A percentile compares a stretch with the other conserved stretches of the same genome.
These are phyloP conservation scores for Coemansia sp. DNA, from an alignment of 192 early-diverging fungal species.

Conservation along the genomic window DNA sequence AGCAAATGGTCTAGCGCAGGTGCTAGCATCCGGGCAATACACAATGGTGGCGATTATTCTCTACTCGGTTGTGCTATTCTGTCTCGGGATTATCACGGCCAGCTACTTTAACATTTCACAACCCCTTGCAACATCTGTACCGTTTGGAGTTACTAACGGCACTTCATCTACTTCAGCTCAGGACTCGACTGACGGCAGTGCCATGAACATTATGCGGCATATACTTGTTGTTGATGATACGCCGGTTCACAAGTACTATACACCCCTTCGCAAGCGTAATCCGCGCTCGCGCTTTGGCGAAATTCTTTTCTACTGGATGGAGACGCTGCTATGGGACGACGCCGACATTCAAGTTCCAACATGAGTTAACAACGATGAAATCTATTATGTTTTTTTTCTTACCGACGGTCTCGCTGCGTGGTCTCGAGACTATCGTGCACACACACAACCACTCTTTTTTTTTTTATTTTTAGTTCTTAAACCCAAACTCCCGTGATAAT, in stretches of 20 bases:
- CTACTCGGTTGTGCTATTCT: constrained; percentile 53
- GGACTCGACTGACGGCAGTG: constrained; percentile 19
- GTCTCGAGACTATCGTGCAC: constrained; percentile 4
- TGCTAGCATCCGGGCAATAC: constrained; percentile 42
- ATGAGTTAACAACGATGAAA: constrained; percentile 5
- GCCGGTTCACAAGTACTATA: constrained; percentile 39
- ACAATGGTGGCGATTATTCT: constrained; percentile 45
- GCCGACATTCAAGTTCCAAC: constrained; percentile 44
- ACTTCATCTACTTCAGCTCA: constrained; percentile 21
- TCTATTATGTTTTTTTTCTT: background rate
- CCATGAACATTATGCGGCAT: constrained; percentile 46
- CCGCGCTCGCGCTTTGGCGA: constrained; percentile 52
- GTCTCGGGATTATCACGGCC: constrained; percentile 52
- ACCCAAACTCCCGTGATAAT: background rate
- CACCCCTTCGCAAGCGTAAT: constrained; percentile 40
- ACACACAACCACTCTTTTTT: background rate
- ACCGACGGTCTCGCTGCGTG: background rate
- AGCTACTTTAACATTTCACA: constrained; percentile 48
- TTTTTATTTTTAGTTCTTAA: background rate
- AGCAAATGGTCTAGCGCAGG: constrained; percentile 22
- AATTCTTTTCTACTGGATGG: constrained; percentile 58
- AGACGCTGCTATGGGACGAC: constrained; percentile 58
- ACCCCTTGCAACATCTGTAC: constrained; percentile 31
- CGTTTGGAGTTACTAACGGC: constrained; percentile 27
- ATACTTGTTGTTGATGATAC: constrained; percentile 54